These are phyloP conservation scores for Fusarium napiforme DNA, from an alignment of 2,329 filamentous ascomycete genomes.

Conservation along the genomic window DNA sequence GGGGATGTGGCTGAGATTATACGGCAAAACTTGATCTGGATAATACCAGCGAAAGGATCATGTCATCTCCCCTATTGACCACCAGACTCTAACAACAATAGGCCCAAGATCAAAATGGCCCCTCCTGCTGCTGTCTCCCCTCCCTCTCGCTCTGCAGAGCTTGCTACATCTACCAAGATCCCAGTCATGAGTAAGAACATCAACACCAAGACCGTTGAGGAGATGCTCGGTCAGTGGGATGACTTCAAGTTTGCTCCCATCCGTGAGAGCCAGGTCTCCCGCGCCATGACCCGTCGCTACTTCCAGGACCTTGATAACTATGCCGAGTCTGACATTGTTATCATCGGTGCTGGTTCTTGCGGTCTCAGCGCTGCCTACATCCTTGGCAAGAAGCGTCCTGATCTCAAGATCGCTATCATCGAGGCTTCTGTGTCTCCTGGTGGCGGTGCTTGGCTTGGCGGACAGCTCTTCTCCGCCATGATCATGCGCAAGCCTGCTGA, in stretches of 20 bases:
- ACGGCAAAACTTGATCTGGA: constrained; percentile 98
- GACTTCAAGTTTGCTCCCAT: constrained; percentile 85
- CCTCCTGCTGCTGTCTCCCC: constrained; percentile 77
- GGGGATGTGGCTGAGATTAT: constrained; percentile 76
- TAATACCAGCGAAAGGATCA: constrained; percentile 99
- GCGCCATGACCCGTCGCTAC: constrained; percentile 94
- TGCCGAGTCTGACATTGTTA: constrained; percentile 93
- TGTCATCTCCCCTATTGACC: constrained; percentile 70
- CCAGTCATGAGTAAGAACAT: constrained; percentile 36
- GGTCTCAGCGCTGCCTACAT: constrained; percentile 87
- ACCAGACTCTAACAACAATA: constrained; percentile 45
- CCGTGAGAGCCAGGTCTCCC: constrained; percentile 90
- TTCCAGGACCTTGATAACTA: constrained; percentile 89
- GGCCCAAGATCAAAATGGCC: constrained; percentile 59
- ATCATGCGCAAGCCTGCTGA: constrained; percentile 94
- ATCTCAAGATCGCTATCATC: constrained; percentile 91
- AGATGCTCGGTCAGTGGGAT: constrained; percentile 81
- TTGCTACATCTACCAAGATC: constrained; percentile 49
- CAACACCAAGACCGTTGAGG: constrained; percentile 48
- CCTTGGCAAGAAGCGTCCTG: constrained; percentile 83
- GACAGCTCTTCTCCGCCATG: constrained; percentile 95
- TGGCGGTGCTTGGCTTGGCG: constrained; percentile 91
- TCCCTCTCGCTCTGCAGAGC: constrained; percentile 60
- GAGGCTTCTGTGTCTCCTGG: constrained; percentile 89
- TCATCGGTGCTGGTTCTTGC: constrained; percentile 89